Percentiles rank a stretch among this genome's conserved stretches.
These are phyloP conservation scores for Ophiostoma himal-ulmi DNA, from an alignment of 2,329 filamentous ascomycete genomes.

Conservation along the genomic window DNA sequence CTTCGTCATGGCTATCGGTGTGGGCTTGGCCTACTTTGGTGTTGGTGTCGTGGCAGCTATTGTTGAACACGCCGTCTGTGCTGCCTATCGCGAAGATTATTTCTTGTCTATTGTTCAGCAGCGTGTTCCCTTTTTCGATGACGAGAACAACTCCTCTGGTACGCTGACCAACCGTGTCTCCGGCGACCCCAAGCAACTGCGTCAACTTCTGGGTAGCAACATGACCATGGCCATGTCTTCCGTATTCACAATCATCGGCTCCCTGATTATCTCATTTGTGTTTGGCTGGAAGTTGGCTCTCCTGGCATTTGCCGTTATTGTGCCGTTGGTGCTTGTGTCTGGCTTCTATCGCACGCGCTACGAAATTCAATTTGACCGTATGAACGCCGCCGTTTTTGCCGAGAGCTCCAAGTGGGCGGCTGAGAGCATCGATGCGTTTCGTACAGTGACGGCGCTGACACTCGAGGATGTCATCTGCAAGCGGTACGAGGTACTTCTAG, in stretches of 20 bases:
- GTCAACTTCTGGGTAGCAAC: conserved; percentile 57
- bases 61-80: conserved; percentile 41
- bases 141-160: conserved; percentile 53
- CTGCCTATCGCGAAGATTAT: conserved; percentile 53
- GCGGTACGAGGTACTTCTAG: conserved; percentile 36
- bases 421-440: conserved; percentile 56
- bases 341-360: conserved; percentile 44
- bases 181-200: conserved; percentile 52
- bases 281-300: conserved; percentile 73
- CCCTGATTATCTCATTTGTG: conserved; percentile 58
- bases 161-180: conserved; percentile 52
- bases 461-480: conserved; percentile 53
- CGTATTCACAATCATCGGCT: conserved; percentile 59
- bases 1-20: conserved; percentile 49
- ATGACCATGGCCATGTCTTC: conserved; percentile 59
- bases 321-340: conserved; percentile 33
- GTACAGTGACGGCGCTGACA: conserved; percentile 56
- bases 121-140: conserved; percentile 55
- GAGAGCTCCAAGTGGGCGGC: conserved; percentile 59
- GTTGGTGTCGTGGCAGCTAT: conserved; percentile 42
- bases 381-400: conserved; percentile 53
- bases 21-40: conserved; percentile 50
- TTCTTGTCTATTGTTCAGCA: conserved; percentile 54
- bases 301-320: conserved; percentile 41
- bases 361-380: conserved; percentile 51